Conservation (phyloP, 1,139 yeast species). For the Blastobotrys persicus region DNA sequence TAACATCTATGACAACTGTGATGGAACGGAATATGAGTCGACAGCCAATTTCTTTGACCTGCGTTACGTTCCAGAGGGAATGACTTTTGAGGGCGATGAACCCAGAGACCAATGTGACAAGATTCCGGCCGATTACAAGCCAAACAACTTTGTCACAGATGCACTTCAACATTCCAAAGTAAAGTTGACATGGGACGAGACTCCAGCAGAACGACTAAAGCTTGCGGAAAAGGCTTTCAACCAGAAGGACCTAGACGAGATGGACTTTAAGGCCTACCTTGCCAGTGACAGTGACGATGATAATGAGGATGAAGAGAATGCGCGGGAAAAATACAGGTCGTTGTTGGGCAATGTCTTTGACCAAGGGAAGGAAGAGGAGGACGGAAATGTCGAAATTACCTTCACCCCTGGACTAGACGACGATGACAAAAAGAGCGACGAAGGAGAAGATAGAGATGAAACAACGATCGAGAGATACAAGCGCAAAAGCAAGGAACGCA, state of each 20-base stretch:
- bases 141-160: conserved; percentile 83
- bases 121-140: conserved; percentile 76
- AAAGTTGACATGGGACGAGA: conserved; percentile 95
- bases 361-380: conserved; percentile 38
- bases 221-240: conserved; percentile 78
- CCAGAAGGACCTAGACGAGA: conserved; percentile 88
- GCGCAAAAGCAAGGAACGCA: conserved; percentile 90
- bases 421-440: conserved; percentile 34
- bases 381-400: conserved; percentile 92
- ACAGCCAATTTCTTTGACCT: conserved; percentile 93
- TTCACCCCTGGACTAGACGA: conserved; percentile 84
- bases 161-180: conserved; percentile 94
- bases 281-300: conserved; percentile 81
- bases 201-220: conserved; percentile 86
- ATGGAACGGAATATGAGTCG: conserved; percentile 93
- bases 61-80: conserved; percentile 87
- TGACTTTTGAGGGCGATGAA: conserved; percentile 65
- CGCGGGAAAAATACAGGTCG: conserved; percentile 62
- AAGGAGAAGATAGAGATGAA: conserved; percentile 53
- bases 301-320: conserved; percentile 45
- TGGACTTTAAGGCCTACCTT: conserved; percentile 93
- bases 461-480: conserved; percentile 77
- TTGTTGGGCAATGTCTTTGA: conserved; percentile 50
- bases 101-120: conserved; percentile 70
- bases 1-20: conserved; percentile 78